Conservation (phyloP, 768 basidiomycete genomes). For the Melanogaster broomeanus region DNA sequence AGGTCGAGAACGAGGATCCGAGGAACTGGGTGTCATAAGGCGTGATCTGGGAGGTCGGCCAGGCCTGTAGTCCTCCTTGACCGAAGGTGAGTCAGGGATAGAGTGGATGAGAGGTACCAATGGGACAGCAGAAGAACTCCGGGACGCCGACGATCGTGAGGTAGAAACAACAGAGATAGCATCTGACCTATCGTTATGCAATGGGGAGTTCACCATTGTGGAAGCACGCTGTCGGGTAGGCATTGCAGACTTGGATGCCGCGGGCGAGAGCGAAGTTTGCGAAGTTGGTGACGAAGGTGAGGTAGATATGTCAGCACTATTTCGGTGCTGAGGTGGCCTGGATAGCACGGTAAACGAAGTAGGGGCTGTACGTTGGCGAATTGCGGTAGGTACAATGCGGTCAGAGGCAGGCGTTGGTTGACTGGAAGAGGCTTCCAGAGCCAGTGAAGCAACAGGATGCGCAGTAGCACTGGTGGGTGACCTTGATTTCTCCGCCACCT, state of each 20-base stretch:
- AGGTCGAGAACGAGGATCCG: constrained; percentile 15
- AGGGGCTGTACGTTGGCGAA: constrained; percentile 54
- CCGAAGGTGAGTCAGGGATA: constrained; percentile 34
- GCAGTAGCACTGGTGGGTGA: constrained; percentile 5
- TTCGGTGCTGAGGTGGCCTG: constrained; percentile 46
- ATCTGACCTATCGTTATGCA: constrained; percentile 30
- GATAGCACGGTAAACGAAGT: constrained; percentile 66
- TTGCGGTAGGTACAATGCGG: constrained; percentile 52
- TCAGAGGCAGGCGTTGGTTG: constrained; percentile 8
- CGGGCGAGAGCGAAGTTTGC: not conserved
- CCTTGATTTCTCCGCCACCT: constrained; percentile 12
- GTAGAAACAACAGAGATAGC: constrained; percentile 23
- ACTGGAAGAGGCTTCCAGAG: not conserved
- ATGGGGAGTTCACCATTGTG: constrained; percentile 3
- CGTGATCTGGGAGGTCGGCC: constrained; percentile 12
- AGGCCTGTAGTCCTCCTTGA: constrained; percentile 21
- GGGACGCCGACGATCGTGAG: constrained; percentile 22
- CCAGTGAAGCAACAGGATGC: not conserved
- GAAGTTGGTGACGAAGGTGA: constrained; percentile 12
- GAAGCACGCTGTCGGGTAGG: constrained; percentile 13
- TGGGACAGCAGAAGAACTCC: constrained; percentile 26
- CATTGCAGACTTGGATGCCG: constrained; percentile 11
- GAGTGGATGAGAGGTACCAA: constrained; percentile 31
- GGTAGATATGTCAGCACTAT: constrained; percentile 13
- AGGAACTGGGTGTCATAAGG: constrained; percentile 5